Percentiles rank a stretch among this genome's conserved stretches.
Conservation (phyloP, 805 yeast genomes). For the Candida stauntonica region DNA sequence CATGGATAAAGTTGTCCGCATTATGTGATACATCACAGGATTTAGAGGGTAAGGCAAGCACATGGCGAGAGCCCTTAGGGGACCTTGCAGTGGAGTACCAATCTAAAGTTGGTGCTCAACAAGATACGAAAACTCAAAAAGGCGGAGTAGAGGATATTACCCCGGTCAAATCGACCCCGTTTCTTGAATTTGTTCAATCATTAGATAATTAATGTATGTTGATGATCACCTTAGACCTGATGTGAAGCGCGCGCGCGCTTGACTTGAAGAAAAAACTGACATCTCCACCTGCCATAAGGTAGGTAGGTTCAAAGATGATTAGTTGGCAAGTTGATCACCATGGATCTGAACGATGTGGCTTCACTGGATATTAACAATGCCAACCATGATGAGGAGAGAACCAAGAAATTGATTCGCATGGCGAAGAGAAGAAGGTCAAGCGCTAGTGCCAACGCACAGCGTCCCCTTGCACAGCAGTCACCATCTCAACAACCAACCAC, state of each 20-base stretch:
- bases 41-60: neutral
- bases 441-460: slow-evolving; percentile 8
- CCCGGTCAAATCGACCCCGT: neutral
- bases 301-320: too few relatives aligned
- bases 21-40: slow-evolving; percentile 11
- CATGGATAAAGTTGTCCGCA: slow-evolving; percentile 44
- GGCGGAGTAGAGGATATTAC: too few relatives aligned
- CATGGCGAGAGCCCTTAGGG: neutral
- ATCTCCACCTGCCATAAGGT: too few relatives aligned
- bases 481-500: neutral
- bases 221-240: neutral
- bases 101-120: too few relatives aligned
- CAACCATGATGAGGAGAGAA: slow-evolving; percentile 2
- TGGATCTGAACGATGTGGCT: slow-evolving; percentile 8
- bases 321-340: too few relatives aligned
- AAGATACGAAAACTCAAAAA: too few relatives aligned
- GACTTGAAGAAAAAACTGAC: neutral
- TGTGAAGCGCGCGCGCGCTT: neutral
- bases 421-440: slow-evolving; percentile 27
- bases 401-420: neutral
- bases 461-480: neutral
- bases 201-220: neutral
- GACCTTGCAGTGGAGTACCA: neutral
- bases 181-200: neutral
- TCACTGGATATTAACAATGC: slow-evolving; percentile 6